phyloP scores from a whole-genome alignment of 805 yeast genomes.

The Starmerella etchellsii region DNA sequence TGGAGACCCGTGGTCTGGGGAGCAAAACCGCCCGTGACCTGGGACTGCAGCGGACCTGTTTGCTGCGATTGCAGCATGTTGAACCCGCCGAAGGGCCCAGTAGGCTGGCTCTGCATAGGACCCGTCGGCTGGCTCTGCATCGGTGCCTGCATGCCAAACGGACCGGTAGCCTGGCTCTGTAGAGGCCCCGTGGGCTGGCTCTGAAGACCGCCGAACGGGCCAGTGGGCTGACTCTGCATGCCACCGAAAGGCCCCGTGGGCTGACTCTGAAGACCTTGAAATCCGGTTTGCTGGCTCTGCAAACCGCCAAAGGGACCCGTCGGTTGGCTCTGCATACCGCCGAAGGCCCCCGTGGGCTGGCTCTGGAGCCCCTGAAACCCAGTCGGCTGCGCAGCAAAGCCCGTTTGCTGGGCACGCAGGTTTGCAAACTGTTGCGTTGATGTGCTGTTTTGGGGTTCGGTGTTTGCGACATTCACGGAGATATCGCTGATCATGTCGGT shows the following conservation, averaged over 20 bases:
- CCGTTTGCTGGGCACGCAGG: slow-evolving; percentile 10
- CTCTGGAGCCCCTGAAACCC: slow-evolving; percentile 22
- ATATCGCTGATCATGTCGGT: slow-evolving; percentile 81
- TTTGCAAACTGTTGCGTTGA: slow-evolving; percentile 5
- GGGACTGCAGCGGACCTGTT: slow-evolving; percentile 11
- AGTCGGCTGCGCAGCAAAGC: slow-evolving; percentile 28
- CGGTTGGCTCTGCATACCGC: slow-evolving; percentile 18
- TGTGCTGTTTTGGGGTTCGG: background rate
- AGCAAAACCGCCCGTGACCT: slow-evolving; percentile 8
- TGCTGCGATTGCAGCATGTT: background rate
- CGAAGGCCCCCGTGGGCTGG: slow-evolving; percentile 16
- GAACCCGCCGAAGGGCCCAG: background rate
- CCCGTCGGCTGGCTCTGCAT: slow-evolving; percentile 13
- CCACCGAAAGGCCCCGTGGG: slow-evolving; percentile 3
- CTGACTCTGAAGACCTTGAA: slow-evolving; percentile 14
- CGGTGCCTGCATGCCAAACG: background rate
- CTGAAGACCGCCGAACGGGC: too few relatives aligned
- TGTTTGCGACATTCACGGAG: slow-evolving; percentile 59
- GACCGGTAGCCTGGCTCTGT: slow-evolving; percentile 8
- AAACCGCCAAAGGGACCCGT: too few relatives aligned
- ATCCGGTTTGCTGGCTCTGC: slow-evolving; percentile 20
- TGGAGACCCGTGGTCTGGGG: slow-evolving; percentile 29
- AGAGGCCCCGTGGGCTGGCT: slow-evolving; percentile 16
- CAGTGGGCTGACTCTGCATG: slow-evolving; percentile 11
- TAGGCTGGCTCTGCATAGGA: too few relatives aligned